Conservation (phyloP, 176 grass and related monocot species). For the Rhynchospora pubera region DNA sequence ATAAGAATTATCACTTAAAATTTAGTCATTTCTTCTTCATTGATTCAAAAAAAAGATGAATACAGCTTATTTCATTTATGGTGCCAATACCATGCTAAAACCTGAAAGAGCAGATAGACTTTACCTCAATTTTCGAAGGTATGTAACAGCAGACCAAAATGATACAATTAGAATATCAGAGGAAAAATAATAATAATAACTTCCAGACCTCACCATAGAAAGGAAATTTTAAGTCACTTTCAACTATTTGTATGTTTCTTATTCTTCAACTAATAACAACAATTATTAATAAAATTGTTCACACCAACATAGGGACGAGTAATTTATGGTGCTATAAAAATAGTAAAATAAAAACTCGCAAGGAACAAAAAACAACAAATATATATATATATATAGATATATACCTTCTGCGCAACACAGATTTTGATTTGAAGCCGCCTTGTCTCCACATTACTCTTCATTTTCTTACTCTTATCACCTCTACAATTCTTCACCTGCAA, state of each 20-base stretch:
- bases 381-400: no score
- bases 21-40: neutral
- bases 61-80: neutral
- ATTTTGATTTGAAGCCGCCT: constrained; percentile 26
- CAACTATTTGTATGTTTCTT: neutral
- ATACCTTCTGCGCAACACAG: constrained; percentile 25
- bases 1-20: neutral
- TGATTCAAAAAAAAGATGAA: neutral
- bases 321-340: neutral
- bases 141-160: neutral
- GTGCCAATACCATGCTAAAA: neutral
- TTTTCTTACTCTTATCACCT: constrained; percentile 19
- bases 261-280: neutral
- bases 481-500: constrained; percentile 17
- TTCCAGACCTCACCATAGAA: neutral
- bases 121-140: neutral
- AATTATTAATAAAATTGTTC: neutral
- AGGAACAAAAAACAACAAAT: neutral
- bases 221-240: neutral
- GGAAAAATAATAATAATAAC: neutral
- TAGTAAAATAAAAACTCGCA: neutral
- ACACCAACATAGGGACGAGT: neutral
- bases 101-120: neutral
- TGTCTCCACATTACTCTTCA: constrained; percentile 14
- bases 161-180: neutral